Conservation (phyloP, 345 rosid species). For the Boechera stricta region DNA sequence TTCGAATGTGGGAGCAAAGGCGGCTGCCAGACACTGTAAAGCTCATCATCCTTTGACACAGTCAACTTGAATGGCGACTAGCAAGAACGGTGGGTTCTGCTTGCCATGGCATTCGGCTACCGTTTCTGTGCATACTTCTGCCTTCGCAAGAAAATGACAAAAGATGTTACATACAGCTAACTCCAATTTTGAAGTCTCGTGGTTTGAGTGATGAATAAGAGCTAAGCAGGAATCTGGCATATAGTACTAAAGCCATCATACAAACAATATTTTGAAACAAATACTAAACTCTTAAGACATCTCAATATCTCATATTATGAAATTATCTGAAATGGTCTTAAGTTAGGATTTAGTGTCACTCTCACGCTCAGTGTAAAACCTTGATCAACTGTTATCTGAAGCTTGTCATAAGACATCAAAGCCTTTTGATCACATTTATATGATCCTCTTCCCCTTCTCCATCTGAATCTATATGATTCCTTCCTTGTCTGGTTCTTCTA, state of each 20-base stretch:
- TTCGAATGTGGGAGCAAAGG: conserved; percentile 79
- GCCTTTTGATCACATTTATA: conserved; percentile 53
- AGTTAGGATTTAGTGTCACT: too few species aligned
- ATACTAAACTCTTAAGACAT: too few species aligned
- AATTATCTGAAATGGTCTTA: too few species aligned
- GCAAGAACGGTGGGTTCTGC: conserved; percentile 86
- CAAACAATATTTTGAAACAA: too few species aligned
- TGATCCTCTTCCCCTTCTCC: conserved; percentile 84
- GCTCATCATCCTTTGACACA: conserved; percentile 76
- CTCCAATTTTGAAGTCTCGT: too few species aligned
- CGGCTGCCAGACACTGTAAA: conserved; percentile 74
- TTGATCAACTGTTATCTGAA: conserved; percentile 38
- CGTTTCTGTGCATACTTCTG: conserved; percentile 25
- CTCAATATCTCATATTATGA: too few species aligned
- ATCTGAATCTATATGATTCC: conserved; percentile 82
- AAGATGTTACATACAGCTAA: too few species aligned
- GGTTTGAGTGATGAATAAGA: too few species aligned
- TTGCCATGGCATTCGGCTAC: conserved; percentile 81
- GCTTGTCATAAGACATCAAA: conserved; percentile 65
- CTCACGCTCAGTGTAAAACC: too few species aligned
- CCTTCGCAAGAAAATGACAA: too few species aligned
- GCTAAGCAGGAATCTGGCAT: too few species aligned
- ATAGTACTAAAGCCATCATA: too few species aligned
- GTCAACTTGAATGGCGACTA: conserved; percentile 78
- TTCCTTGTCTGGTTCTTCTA: conserved; percentile 60